Base-by-base conservation (phyloP, 2,329 filamentous ascomycete species). In the Xylariaceae sp. region DNA sequence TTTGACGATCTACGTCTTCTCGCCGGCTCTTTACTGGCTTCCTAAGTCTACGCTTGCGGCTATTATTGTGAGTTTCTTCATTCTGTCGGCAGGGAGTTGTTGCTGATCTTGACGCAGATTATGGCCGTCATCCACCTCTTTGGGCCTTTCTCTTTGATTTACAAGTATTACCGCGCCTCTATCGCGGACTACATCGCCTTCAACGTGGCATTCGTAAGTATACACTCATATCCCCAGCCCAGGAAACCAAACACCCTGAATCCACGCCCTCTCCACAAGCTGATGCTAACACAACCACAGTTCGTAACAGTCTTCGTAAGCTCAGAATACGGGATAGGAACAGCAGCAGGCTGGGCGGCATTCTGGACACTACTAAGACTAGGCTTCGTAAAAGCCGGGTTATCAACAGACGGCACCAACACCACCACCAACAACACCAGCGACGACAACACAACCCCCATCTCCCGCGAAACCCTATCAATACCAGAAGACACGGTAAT, bases 21-120 rank as follows among this genome's bases (percentile, higher is more conserved):
- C 79, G 0, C 79, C 78, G 0, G 78, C 80, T 0, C 73, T 87
- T 0, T 85, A 83, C 68, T 87, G 82, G 81, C 82, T 87, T n/a
- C 84, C 84, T 1, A 84, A 85, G 60, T 76, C 83, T 0, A 84
- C 81, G 0, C 73, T 87, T 1, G 78, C 84, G 0, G 84, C 83
- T 2, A 85, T 87, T 56, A 85, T 87, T 58, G 64, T 75, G 63
- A 57, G 72, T 67, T 21, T n/a, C n/a, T n/a, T n/a, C n/a, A n/a
- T n/a, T n/a, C n/a, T n/a, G n/a, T n/a, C 22, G 2, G 36, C 8
- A n/a, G 9, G 26, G 43, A n/a, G 2, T 7, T 0, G 29, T 16
- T 44, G 18, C 47, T 53, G 21, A 53, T n/a, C 0, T 16, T 21
- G 2, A n/a, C 1, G 32, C 53, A 74, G 71, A 85, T 86, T 59